phyloP scores from a whole-genome alignment of 140 eudicot genomes.

The Anethum foeniculum region DNA sequence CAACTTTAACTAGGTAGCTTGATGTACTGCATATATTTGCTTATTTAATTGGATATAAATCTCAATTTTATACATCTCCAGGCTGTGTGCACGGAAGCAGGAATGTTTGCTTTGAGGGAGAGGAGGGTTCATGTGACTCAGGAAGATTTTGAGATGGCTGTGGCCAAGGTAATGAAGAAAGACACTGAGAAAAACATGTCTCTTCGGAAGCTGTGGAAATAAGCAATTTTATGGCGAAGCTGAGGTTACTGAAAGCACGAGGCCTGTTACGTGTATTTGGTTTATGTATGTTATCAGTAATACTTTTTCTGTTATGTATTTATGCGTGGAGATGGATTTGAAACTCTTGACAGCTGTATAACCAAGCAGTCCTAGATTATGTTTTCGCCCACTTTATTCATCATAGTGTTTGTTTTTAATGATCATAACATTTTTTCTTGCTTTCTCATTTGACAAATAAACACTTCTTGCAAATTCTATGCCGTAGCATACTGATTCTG shows the following conservation, averaged over 20 bases:
- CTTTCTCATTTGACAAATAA: not conserved
- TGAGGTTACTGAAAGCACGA: not conserved
- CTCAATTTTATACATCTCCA: not conserved
- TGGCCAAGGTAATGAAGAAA: conserved; percentile 90
- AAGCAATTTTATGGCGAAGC: not conserved
- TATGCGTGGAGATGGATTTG: not conserved
- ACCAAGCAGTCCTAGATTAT: not conserved
- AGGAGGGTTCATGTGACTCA: conserved; percentile 95
- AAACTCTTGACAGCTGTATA: not conserved
- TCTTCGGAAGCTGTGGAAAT: conserved; percentile 77
- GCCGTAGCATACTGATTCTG: not conserved
- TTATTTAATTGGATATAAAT: not conserved
- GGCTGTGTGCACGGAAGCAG: conserved; percentile 93
- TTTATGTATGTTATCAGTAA: not conserved
- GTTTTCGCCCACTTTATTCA: not conserved
- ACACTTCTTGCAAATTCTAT: not conserved
- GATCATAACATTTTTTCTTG: not conserved
- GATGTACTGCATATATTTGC: not conserved
- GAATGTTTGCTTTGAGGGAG: conserved; percentile 91
- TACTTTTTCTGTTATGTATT: not conserved
- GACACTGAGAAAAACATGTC: conserved; percentile 92
- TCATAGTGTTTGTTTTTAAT: not conserved
- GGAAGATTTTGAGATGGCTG: conserved; percentile 91
- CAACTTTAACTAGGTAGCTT: not conserved
- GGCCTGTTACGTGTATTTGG: not conserved